phyloP scores from a whole-genome alignment of 768 basidiomycete genomes.

The Russula dissimulans region DNA sequence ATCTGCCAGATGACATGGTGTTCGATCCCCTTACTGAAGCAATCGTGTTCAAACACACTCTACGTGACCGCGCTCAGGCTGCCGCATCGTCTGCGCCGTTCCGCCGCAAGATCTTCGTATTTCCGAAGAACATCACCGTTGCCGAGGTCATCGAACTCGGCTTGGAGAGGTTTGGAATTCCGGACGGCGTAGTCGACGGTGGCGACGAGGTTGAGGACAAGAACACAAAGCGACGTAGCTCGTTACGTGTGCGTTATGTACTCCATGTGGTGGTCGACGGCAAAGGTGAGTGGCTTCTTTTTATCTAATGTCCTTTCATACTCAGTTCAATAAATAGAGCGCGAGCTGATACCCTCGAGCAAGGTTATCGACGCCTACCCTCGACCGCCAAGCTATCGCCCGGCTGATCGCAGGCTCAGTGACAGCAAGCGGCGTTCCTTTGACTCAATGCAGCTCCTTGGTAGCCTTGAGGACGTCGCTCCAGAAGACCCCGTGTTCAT shows the following conservation, averaged over 20 bases:
- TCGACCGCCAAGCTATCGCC: conserved; percentile 61
- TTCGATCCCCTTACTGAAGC: conserved; percentile 92
- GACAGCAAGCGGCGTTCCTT: conserved; percentile 78
- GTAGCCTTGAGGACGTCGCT: conserved; percentile 62
- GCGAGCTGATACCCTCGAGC: conserved; percentile 67
- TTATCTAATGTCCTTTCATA: neutral
- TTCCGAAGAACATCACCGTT: conserved; percentile 92
- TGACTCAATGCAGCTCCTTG: conserved; percentile 67
- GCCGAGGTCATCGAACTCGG: conserved; percentile 93
- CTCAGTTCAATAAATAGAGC: conserved; percentile 41
- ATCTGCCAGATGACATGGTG: conserved; percentile 89
- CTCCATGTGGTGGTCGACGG: conserved; percentile 50
- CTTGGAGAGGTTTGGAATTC: conserved; percentile 88
- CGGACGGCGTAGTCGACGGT: conserved; percentile 96
- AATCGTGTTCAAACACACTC: conserved; percentile 76
- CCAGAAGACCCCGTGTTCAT: conserved; percentile 85
- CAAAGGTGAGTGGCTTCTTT: conserved; percentile 44
- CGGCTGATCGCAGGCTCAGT: conserved; percentile 48
- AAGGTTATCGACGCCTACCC: conserved; percentile 79
- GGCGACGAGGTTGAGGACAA: conserved; percentile 98
- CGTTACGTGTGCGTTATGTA: conserved; percentile 73
- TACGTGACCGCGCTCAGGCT: conserved; percentile 45
- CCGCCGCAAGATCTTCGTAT: conserved; percentile 76
- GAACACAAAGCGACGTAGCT: conserved; percentile 68
- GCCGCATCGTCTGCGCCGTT: conserved; percentile 39